Percentiles rank a stretch among this genome's conserved stretches.
phyloP scores from a whole-genome alignment of 83 land plant species.

The Thuja plicata region DNA sequence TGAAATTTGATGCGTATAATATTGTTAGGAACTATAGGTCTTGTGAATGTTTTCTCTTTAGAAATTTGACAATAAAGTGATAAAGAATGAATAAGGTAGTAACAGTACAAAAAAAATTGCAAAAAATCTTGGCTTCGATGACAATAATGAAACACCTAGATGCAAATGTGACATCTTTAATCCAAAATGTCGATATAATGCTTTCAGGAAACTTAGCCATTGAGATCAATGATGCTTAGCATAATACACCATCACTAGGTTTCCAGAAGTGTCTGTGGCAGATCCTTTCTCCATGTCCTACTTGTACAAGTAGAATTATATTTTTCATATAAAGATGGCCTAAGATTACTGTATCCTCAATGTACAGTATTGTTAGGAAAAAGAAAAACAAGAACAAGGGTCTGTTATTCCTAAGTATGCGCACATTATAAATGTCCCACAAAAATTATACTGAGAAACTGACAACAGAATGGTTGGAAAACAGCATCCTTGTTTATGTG shows the following conservation, averaged over 20 bases:
- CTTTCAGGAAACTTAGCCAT: neutral
- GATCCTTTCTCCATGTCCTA: neutral
- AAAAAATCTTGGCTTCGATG: neutral
- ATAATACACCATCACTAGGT: neutral
- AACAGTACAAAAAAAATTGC: neutral
- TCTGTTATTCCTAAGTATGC: neutral
- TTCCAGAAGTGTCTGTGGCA: neutral
- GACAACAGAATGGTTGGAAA: too few species aligned
- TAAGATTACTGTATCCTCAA: neutral
- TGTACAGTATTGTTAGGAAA: neutral
- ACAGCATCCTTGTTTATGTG: too few species aligned
- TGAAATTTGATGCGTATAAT: neutral
- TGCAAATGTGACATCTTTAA: neutral
- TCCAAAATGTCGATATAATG: neutral
- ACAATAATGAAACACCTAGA: neutral
- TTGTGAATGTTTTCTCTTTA: too few species aligned
- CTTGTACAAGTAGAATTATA: neutral
- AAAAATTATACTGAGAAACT: neutral
- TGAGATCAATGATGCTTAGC: neutral
- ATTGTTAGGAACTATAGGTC: neutral
- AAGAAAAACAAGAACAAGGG: neutral
- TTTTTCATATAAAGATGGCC: neutral
- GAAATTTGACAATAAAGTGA: neutral
- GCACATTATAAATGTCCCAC: neutral
- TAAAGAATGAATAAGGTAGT: neutral